Percentiles rank a stretch among this genome's conserved stretches.
These are phyloP conservation scores for Ganoderma resinaceum DNA, from an alignment of 1,284 basidiomycete species.

Conservation along the genomic window DNA sequence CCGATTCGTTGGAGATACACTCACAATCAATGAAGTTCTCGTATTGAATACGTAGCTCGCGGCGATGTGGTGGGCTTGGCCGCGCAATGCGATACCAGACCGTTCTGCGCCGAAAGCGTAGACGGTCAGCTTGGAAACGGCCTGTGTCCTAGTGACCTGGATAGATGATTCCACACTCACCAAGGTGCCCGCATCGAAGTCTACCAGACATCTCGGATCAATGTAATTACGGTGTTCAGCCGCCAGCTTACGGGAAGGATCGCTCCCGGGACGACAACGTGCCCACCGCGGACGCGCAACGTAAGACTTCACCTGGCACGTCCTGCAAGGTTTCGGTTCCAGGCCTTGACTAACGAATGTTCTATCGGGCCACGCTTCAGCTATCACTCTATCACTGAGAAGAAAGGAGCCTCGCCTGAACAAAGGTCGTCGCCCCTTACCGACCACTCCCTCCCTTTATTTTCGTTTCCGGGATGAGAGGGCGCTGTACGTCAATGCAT, in stretches of 20 bases:
- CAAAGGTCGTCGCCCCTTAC: background rate
- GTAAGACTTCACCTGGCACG: background rate
- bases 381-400: background rate
- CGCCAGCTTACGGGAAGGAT: background rate
- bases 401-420: background rate
- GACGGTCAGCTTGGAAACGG: background rate
- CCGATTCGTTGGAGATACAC: background rate
- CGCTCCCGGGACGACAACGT: background rate
- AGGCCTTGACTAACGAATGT: background rate
- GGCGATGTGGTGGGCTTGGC: background rate
- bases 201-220: background rate
- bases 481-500: background rate
- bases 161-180: background rate
- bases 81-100: background rate
- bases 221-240: background rate
- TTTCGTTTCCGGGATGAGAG: background rate
- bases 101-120: background rate
- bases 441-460: background rate
- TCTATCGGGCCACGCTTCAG: background rate
- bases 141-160: background rate
- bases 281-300: background rate
- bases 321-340: background rate
- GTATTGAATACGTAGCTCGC: background rate
- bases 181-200: background rate
- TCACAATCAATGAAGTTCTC: background rate